Evolutionary conservation across 257 asterid genomes (phyloP), one percentile per base, ranked within the genome.

Genomic region (Solanum ossicruentum): DNA sequence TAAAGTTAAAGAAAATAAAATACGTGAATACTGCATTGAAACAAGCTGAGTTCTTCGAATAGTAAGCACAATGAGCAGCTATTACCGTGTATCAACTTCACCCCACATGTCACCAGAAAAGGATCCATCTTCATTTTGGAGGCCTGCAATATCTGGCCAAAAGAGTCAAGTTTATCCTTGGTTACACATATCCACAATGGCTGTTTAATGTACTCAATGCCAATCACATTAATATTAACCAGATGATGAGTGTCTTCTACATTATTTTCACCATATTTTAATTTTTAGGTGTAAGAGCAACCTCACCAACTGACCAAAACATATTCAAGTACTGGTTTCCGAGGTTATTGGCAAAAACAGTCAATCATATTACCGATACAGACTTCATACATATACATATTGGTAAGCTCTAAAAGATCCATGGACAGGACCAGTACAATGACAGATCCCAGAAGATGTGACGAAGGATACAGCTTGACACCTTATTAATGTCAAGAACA

Each of bases 81-180:
- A 8, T 60, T 89, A 93, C 98, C 97, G 88, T 58, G 99, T 95
- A 89, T 96, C 98, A 41, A 93, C 84, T 92, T 96, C 98, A 87
- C 98, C 99, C 99, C 98, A 96, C 69, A 93, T 91, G 90, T 93
- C 98, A 86, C 98, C 98, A 83, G 93, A 84, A 89, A 96, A 93
- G 63, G 98, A 95, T 85, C 98, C 97, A 80, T 96, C 98, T 87
- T 93, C 97, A 82, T 92, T 92, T 87, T 96, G 98, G 86, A 95
- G 91, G 93, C 92, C 87, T 43, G 92, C 93, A 85, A 96, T 86
- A 92, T 95, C 99, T 96, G 86, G 83, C 87, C 85, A 58, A 45
- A 86, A 84, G 45, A 85, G 93, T 92, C 89, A 95, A 94, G 95
- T 84, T 77, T 43, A 65, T 57, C 71, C 49, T 39, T 51, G n/a